Percentiles rank a stretch among this genome's conserved stretches.
These are phyloP conservation scores for Aquilaria agallochum DNA, from an alignment of 441 rosid species.

Conservation along the genomic window DNA sequence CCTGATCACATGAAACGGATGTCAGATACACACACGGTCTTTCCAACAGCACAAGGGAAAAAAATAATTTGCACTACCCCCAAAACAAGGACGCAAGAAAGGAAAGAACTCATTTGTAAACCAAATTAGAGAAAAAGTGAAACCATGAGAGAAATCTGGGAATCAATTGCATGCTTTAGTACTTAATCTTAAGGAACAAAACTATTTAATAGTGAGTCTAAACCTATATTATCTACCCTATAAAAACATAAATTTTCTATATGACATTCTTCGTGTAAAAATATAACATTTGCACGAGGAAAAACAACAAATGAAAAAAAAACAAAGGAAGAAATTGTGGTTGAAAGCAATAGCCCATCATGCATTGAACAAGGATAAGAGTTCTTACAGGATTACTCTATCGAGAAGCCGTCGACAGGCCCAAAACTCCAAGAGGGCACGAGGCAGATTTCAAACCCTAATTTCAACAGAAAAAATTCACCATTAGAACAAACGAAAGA, in stretches of 20 bases:
- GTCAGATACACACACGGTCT: constrained; percentile 4
- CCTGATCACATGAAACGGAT: constrained; percentile 13
- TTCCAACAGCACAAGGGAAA: neutral
- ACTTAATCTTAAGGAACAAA: too few species aligned
- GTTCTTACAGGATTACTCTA: constrained; percentile 28
- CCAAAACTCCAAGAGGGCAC: constrained; percentile 12
- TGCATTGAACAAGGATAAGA: too few species aligned
- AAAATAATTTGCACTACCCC: neutral
- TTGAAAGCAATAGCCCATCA: too few species aligned
- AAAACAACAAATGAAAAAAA: too few species aligned
- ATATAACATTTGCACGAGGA: too few species aligned
- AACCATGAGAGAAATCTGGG: too few species aligned
- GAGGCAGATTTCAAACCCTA: constrained; percentile 42
- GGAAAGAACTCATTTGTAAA: neutral
- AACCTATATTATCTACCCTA: too few species aligned
- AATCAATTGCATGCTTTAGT: neutral
- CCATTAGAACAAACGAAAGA: constrained; percentile 28
- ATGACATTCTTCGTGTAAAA: too few species aligned
- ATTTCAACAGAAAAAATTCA: constrained; percentile 38
- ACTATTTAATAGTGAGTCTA: too few species aligned
- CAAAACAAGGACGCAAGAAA: neutral
- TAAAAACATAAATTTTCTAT: too few species aligned
- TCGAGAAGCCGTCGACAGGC: constrained; percentile 15
- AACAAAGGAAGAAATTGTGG: too few species aligned
- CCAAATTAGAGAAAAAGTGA: too few species aligned